Conservation (phyloP, 768 basidiomycete genomes). For the Boletus rufocinnamomeus region DNA sequence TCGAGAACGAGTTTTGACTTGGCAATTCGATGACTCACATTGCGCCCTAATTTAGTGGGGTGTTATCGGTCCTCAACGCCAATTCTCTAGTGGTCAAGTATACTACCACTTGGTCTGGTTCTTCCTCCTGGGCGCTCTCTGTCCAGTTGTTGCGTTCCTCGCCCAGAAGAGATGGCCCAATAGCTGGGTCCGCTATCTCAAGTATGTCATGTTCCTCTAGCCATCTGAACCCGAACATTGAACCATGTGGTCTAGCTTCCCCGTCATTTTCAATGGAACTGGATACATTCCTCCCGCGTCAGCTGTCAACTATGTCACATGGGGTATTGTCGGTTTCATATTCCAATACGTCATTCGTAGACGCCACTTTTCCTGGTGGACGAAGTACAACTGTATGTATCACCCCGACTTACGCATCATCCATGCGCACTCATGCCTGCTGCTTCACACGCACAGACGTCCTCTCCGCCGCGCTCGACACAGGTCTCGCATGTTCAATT, state of each 20-base stretch:
- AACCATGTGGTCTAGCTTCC: conserved; percentile 36
- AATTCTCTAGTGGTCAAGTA: conserved; percentile 68
- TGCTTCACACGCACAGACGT: conserved; percentile 42
- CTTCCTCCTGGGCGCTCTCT: conserved; percentile 74
- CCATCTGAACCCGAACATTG: not conserved
- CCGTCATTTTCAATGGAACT: conserved; percentile 58
- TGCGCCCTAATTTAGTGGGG: conserved; percentile 48
- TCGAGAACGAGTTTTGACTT: not conserved
- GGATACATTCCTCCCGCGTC: conserved; percentile 65
- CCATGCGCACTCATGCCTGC: not conserved
- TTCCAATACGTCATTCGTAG: conserved; percentile 66
- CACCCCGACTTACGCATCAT: conserved; percentile 9
- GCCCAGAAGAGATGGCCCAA: conserved; percentile 63
- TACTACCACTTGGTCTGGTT: conserved; percentile 68
- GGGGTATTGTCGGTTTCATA: conserved; percentile 65
- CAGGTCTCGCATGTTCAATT: conserved; percentile 62
- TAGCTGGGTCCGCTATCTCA: conserved; percentile 61
- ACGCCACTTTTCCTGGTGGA: conserved; percentile 69
- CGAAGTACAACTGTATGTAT: conserved; percentile 47
- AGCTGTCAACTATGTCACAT: conserved; percentile 65
- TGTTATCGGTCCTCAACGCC: conserved; percentile 77
- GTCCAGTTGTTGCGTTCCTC: conserved; percentile 58
- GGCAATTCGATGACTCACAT: not conserved
- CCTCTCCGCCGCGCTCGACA: conserved; percentile 69
- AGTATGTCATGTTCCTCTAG: conserved; percentile 41